Conservation (phyloP, 345 rosid genomes). For the Pistacia atlantica region DNA sequence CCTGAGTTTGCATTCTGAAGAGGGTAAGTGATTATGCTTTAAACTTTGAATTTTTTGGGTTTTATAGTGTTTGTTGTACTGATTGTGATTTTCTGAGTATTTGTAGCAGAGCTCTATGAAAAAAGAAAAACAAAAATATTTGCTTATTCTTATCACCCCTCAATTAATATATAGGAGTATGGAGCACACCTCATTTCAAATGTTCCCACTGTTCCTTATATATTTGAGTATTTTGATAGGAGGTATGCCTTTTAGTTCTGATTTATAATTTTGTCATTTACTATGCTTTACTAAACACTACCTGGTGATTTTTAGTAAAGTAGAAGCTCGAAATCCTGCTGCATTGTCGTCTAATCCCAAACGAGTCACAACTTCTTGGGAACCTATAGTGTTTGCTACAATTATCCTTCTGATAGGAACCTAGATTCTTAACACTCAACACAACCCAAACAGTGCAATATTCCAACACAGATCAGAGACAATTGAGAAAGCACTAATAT, state of each 20-base stretch:
- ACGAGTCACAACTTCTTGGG: conserved; percentile 81
- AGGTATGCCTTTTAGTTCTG: conserved; percentile 41
- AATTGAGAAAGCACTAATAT: too few relatives aligned
- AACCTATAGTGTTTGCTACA: conserved; percentile 90
- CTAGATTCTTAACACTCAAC: too few relatives aligned
- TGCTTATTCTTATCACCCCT: not conserved
- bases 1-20: too few relatives aligned
- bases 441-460: too few relatives aligned
- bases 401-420: conserved; percentile 37
- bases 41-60: too few relatives aligned
- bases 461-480: too few relatives aligned
- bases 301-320: conserved; percentile 49
- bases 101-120: too few relatives aligned
- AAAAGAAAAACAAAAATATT: not conserved
- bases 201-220: conserved; percentile 92
- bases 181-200: conserved; percentile 94
- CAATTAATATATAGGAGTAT: conserved; percentile 53
- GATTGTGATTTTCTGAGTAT: too few relatives aligned
- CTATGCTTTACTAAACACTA: conserved; percentile 5
- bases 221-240: conserved; percentile 92
- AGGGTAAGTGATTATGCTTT: too few relatives aligned
- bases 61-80: too few relatives aligned
- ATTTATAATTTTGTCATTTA: not conserved
- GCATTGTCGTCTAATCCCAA: conserved; percentile 76
- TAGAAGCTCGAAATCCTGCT: conserved; percentile 91